Percentiles rank a stretch among this genome's conserved stretches.
phyloP scores from a whole-genome alignment of 2,329 filamentous ascomycete species.

The Diaporthe helianthi region DNA sequence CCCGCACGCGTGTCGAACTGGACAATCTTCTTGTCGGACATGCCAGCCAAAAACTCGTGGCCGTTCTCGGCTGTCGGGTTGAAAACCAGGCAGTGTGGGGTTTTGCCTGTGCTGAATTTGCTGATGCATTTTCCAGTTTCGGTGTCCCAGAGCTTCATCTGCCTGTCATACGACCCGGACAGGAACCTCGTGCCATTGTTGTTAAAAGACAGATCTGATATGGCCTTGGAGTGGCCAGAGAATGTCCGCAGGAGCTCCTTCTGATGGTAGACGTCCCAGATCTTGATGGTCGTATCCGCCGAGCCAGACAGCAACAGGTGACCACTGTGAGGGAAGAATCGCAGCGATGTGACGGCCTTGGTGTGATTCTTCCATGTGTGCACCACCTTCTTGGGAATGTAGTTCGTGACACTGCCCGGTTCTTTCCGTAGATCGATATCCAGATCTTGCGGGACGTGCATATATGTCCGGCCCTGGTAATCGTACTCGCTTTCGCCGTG shows the following conservation, averaged over 20 bases:
- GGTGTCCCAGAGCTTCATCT: slow-evolving; percentile 98
- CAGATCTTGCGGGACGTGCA: slow-evolving; percentile 94
- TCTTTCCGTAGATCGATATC: slow-evolving; percentile 87
- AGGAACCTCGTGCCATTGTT: slow-evolving; percentile 83
- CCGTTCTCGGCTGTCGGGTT: slow-evolving; percentile 79
- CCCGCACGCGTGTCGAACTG: slow-evolving; percentile 88
- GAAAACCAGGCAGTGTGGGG: slow-evolving; percentile 92
- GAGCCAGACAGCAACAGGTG: slow-evolving; percentile 90
- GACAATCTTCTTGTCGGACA: slow-evolving; percentile 99
- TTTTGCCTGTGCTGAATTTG: slow-evolving; percentile 93
- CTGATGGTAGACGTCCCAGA: slow-evolving; percentile 94
- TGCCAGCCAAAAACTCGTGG: slow-evolving; percentile 92
- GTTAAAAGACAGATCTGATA: slow-evolving; percentile 91
- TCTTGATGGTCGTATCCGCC: slow-evolving; percentile 88
- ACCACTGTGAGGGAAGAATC: slow-evolving; percentile 87
- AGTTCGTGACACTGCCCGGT: slow-evolving; percentile 81
- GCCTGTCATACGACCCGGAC: slow-evolving; percentile 89
- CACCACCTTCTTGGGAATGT: slow-evolving; percentile 90
- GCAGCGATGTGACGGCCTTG: slow-evolving; percentile 86
- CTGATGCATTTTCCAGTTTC: slow-evolving; percentile 89
- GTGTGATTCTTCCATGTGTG: slow-evolving; percentile 86
- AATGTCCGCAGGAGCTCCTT: slow-evolving; percentile 90
- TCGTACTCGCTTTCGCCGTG: slow-evolving; percentile 85
- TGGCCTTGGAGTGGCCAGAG: slow-evolving; percentile 85
- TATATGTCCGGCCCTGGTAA: slow-evolving; percentile 95